Evolutionary conservation across 1,284 basidiomycete genomes (phyloP).

Genomic region (Earliella scabrosa): DNA sequence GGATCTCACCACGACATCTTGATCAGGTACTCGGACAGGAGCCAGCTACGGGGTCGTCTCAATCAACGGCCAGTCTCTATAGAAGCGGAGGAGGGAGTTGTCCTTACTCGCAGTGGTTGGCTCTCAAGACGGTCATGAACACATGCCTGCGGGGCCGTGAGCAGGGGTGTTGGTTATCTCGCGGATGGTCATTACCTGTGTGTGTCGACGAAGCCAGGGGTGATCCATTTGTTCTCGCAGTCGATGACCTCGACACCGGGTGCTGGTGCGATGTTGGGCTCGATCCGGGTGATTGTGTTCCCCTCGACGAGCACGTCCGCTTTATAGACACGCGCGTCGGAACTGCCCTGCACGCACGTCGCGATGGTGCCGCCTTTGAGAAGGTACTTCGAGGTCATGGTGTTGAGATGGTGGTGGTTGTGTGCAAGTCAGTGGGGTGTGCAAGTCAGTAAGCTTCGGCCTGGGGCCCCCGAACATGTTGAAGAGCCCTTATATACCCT

Average conservation of each 20-base stretch:
- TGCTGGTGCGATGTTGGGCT: slow-evolving; percentile 23
- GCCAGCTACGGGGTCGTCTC: slow-evolving; percentile 30
- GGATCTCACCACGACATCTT: slow-evolving; percentile 36
- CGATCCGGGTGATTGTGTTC: slow-evolving; percentile 31
- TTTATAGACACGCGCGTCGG: slow-evolving; percentile 26
- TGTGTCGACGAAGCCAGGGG: slow-evolving; percentile 38
- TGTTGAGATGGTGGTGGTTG: too few species aligned
- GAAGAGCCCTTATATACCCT: too few species aligned
- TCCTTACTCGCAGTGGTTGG: slow-evolving; percentile 34
- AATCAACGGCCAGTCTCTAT: too few species aligned
- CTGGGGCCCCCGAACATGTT: too few species aligned
- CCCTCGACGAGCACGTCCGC: slow-evolving; percentile 37
- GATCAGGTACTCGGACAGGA: slow-evolving; percentile 36
- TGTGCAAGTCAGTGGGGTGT: too few species aligned
- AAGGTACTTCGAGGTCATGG: slow-evolving; percentile 26
- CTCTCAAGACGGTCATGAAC: slow-evolving; percentile 37
- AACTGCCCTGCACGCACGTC: slow-evolving; percentile 30
- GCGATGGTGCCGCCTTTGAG: slow-evolving; percentile 35
- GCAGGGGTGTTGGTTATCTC: not conserved
- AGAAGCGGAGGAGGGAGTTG: too few species aligned
- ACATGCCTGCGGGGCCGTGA: slow-evolving; percentile 27
- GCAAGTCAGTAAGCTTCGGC: too few species aligned
- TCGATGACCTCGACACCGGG: slow-evolving; percentile 32
- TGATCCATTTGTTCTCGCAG: slow-evolving; percentile 37
- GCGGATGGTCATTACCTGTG: slow-evolving; percentile 28